Evolutionary conservation across 805 yeast species (phyloP), one percentile per base, ranked within the genome.

Genomic region (Metschnikowia kofuensis): DNA sequence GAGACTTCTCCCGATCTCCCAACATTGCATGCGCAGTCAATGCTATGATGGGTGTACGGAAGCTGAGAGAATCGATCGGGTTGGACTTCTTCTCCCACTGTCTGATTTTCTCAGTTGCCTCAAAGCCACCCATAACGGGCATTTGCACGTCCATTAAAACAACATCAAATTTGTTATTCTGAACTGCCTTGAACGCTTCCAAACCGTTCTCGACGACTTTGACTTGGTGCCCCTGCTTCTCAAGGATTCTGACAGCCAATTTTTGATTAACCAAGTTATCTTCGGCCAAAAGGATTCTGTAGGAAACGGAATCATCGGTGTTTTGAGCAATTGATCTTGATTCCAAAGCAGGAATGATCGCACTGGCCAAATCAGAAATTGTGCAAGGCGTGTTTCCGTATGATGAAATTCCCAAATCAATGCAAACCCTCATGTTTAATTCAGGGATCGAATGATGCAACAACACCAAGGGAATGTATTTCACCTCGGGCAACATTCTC

Each of bases 41-140:
- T 1, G 96, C 96, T 59, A 89, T 88, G 57, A 89, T 89, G 16
- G 96, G 96, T 1, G 92, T 85, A 50, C 95, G 77, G 52, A 85
- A 82, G 31, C 87, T 77, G 44, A 84, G 77, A 8, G 84, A 78
- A 62, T 82, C 85, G 21, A 82, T 80, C 39, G 91, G 89, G 53
- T 84, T 83, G 16, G 83, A 77, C 66, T 84, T 85, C 71, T 79
- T 82, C 67, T 89, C 96, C 95, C 95, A 88, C 61, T 86, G 89
- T 57, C 96, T 75, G 46, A 89, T 89, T 66, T 83, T 82, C 41
- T 85, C 88, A 1, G 96, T 88, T 2, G 96, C 96, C 62, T 89
- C 96, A 65, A 89, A 89, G 0, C 96, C 96, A 29, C 96, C 96
- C 94, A 89, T 89, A 13, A 87, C 88, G 8, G 96, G 96, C 96